These are phyloP conservation scores for Rugonectria rugulosa DNA, from an alignment of 2,329 filamentous ascomycete species.

Conservation along the genomic window DNA sequence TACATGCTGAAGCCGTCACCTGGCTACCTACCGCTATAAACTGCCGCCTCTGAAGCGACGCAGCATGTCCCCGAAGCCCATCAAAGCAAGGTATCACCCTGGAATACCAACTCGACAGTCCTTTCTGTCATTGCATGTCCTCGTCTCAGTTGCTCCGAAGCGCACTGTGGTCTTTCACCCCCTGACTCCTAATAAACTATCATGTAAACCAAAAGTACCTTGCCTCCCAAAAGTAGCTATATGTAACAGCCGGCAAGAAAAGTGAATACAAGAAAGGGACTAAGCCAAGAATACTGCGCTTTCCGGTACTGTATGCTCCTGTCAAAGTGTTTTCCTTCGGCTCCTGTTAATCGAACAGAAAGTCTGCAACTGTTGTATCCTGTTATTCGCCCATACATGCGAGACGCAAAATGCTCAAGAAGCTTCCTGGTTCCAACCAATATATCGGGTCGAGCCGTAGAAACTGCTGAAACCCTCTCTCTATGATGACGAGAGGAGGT, in stretches of 20 bases:
- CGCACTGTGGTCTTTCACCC: slow-evolving; percentile 10
- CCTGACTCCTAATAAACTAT: slow-evolving; percentile 11
- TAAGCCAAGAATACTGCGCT: slow-evolving; percentile 19
- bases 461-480: background rate
- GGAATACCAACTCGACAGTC: slow-evolving; percentile 18
- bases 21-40: slow-evolving; percentile 24
- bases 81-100: slow-evolving; percentile 12
- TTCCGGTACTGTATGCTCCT: slow-evolving; percentile 23
- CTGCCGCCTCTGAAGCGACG: slow-evolving; percentile 24
- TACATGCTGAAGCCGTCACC: too few species aligned
- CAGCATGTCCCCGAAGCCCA: slow-evolving; percentile 5
- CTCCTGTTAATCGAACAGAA: slow-evolving; percentile 16
- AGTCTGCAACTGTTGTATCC: slow-evolving; percentile 34
- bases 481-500: slow-evolving; percentile 44
- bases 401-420: slow-evolving; percentile 21
- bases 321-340: slow-evolving; percentile 24
- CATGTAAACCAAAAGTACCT: slow-evolving; percentile 6
- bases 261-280: slow-evolving; percentile 8
- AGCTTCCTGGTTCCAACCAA: slow-evolving; percentile 16
- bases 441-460: slow-evolving; percentile 16
- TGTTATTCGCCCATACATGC: slow-evolving; percentile 28
- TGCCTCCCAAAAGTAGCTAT: background rate
- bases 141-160: slow-evolving; percentile 13
- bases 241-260: slow-evolving; percentile 11
- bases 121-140: slow-evolving; percentile 8